Conservation (phyloP, 192 early-diverging fungal genomes). For the Chytriomyces confervae region DNA sequence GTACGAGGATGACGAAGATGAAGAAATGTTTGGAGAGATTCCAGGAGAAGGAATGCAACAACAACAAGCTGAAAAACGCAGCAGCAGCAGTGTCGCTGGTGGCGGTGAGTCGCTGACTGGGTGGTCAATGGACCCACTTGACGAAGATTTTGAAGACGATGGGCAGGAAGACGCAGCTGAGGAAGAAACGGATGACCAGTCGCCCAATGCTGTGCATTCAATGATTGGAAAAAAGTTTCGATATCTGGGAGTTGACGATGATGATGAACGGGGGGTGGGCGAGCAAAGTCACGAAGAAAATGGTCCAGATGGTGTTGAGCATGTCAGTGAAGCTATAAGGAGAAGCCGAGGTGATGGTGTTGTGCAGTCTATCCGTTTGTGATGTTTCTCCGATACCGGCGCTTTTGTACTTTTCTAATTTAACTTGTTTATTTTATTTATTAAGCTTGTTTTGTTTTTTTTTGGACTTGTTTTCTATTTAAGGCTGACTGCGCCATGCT, state of each 20-base stretch:
- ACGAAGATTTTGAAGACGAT: no score
- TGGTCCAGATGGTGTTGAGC: no score
- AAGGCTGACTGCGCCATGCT: not conserved
- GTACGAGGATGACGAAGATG: slow-evolving; percentile 23
- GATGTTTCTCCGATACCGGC: not conserved
- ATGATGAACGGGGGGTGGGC: no score
- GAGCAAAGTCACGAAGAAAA: no score
- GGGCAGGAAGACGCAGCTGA: no score
- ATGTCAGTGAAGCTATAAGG: not conserved
- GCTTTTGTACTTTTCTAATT: not conserved
- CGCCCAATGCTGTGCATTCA: no score
- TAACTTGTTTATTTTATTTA: not conserved
- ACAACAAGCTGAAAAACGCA: not conserved
- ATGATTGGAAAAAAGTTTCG: no score
- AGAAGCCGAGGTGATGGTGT: not conserved
- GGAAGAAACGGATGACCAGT: no score
- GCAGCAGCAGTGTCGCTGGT: not conserved
- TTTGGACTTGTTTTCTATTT: not conserved
- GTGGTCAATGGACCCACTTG: no score
- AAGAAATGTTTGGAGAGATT: not conserved
- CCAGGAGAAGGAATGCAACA: not conserved
- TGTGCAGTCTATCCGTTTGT: not conserved
- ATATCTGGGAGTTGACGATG: no score
- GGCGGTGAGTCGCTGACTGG: not conserved
- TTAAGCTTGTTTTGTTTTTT: not conserved